A percentile compares a stretch with the other conserved stretches of the same genome.
These are phyloP conservation scores for Euphrasia confusa DNA, from an alignment of 257 asterid genomes.

Conservation along the genomic window DNA sequence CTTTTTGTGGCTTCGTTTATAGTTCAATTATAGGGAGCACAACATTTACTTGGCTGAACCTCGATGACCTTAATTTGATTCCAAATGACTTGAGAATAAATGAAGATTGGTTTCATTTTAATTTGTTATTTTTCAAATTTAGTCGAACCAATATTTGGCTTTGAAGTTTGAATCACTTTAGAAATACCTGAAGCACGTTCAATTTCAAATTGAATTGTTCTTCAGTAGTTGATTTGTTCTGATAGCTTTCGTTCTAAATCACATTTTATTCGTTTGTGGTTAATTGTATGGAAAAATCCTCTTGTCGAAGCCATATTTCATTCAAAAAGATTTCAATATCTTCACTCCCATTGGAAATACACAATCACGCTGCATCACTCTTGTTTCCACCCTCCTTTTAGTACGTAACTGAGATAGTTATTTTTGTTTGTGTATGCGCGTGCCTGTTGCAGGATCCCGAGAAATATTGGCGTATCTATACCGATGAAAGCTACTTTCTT, in stretches of 20 bases:
- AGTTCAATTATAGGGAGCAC: neutral
- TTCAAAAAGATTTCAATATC: neutral
- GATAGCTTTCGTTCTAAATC: neutral
- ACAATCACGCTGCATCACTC: neutral
- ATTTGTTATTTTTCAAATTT: no score
- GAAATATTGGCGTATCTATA: constrained; percentile 86
- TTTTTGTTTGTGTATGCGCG: neutral
- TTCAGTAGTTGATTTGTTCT: neutral
- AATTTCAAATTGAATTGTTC: neutral
- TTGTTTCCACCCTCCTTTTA: neutral
- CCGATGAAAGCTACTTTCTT: constrained; percentile 97
- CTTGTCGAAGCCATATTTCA: neutral
- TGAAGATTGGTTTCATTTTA: no score
- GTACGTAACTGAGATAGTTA: neutral
- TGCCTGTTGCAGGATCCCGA: constrained; percentile 58
- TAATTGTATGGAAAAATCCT: neutral
- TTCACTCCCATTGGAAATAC: neutral
- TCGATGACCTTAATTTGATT: no score
- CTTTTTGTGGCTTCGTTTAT: constrained; percentile 6
- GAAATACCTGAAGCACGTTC: neutral
- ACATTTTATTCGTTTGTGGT: neutral
- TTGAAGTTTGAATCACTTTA: no score
- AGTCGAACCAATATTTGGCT: no score
- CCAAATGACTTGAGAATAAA: no score
- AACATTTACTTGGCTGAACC: no score